Evolutionary conservation across 768 basidiomycete genomes (phyloP).

Genomic region (Lyophyllum semitale): DNA sequence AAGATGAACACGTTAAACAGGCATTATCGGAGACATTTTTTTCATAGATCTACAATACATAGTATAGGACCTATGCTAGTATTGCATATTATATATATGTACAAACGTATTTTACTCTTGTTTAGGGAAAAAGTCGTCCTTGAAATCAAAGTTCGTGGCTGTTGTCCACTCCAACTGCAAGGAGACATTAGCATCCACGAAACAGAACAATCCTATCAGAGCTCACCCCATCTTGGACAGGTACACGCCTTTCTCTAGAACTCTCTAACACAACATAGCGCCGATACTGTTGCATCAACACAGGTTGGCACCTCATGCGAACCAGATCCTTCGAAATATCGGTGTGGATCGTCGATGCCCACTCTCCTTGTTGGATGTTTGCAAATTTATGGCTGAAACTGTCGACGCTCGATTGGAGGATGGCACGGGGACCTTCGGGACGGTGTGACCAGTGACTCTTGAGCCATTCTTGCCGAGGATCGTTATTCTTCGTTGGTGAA

Average conservation of each 20-base stretch:
- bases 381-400: constrained; percentile 40
- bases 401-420: constrained; percentile 44
- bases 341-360: constrained; percentile 39
- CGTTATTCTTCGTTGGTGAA: constrained; percentile 19
- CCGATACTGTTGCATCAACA: constrained; percentile 59
- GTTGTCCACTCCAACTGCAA: constrained; percentile 60
- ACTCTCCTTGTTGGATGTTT: constrained; percentile 33
- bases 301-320: constrained; percentile 63
- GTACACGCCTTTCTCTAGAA: constrained; percentile 27
- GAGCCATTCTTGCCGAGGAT: constrained; percentile 37
- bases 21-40: constrained; percentile 20
- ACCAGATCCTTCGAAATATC: constrained; percentile 52
- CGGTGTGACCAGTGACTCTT: constrained; percentile 30
- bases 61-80: background rate
- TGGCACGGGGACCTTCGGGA: constrained; percentile 36
- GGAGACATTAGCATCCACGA: background rate
- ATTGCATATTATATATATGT: background rate
- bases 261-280: constrained; percentile 64
- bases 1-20: constrained; percentile 19
- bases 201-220: background rate
- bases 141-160: constrained; percentile 51
- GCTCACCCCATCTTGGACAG: constrained; percentile 47
- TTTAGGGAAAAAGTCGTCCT: constrained; percentile 52
- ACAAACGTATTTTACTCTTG: constrained; percentile 6
- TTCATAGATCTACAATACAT: background rate